Evolutionary conservation across 148 eudicot genomes (phyloP), one percentile per base, ranked within the genome.

Genomic region (Camellia lanceoleosa): DNA sequence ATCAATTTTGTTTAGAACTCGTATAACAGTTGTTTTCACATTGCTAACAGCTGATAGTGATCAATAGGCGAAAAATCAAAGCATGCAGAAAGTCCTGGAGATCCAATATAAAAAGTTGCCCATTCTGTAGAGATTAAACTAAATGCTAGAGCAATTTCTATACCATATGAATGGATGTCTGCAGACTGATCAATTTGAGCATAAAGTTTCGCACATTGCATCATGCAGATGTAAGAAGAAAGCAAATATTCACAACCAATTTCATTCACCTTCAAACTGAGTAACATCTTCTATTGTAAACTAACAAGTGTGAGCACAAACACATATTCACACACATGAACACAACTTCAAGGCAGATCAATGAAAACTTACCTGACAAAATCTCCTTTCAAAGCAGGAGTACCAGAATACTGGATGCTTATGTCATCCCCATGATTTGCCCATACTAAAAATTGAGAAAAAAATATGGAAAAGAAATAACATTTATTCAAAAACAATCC

Each of bases 401-500:
- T 96, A 73, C 99, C 99, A 83, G 98, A 92, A 87, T 96, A 96
- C 87, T 96, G 99, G 77, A 92, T 92, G 91, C 99, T 96, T 74
- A 96, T 85, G 77, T 96, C 98, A 85, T 96, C 99, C 72, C 99
- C 99, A 76, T 96, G 99, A 80, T 92, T 91, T 49, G 98, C 99
- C 99, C 99, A 96, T 84, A 96, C 99, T 96, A 67, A 74, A 30
- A 81, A 63, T 76, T 42, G 52, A 80, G 52, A 59, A 38, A 64
- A 20, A 67, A 82, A 38, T 13, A 51, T 68, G 73, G 49, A 72
- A 68, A 70, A 14, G 64, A 51, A 63, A 62, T 30, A 7, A 76
- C 19, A 23, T 60, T 46, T 51, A 76, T 30, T 38, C 42, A 7
- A 46, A 42, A 20, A 64, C 55, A 44, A 12, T 75, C 65, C 38